Evolutionary conservation across 129 eudicot species (phyloP).

Genomic region (Tagetes erecta): DNA sequence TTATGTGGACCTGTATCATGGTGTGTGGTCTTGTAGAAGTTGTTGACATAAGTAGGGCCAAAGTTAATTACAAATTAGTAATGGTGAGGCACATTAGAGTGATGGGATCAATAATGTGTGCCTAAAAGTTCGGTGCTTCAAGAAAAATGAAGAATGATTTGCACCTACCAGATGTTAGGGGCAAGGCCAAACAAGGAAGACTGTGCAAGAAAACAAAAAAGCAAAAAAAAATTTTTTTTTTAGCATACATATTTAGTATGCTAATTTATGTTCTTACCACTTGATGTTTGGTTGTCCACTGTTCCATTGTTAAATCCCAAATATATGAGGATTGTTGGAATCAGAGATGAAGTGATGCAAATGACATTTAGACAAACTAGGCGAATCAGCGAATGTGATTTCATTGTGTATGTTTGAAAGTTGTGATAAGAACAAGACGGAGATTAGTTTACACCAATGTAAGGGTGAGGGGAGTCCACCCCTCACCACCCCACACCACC

Average conservation of each 20-base stretch:
- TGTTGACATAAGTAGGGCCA: conserved; percentile 19
- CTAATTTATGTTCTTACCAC: conserved; percentile 17
- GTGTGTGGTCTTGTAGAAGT: conserved; percentile 13
- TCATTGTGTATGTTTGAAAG: too few relatives aligned
- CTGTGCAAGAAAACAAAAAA: conserved; percentile 23
- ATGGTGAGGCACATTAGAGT: conserved; percentile 28
- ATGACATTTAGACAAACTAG: too few relatives aligned
- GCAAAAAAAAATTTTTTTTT: not conserved
- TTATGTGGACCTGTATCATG: conserved; percentile 8
- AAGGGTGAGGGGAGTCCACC: too few relatives aligned
- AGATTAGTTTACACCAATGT: too few relatives aligned
- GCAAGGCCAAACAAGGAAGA: conserved; percentile 30
- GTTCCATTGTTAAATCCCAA: conserved; percentile 12
- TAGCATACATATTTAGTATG: conserved; percentile 10
- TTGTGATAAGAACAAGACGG: too few relatives aligned
- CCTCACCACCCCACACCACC: too few relatives aligned
- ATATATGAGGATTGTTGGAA: not conserved
- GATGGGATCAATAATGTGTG: conserved; percentile 33
- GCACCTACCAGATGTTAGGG: conserved; percentile 43
- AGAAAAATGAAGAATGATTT: conserved; percentile 34
- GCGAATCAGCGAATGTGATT: too few relatives aligned
- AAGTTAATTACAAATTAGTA: conserved; percentile 10
- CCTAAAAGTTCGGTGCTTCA: conserved; percentile 41
- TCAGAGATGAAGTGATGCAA: too few relatives aligned
- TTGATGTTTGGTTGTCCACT: conserved; percentile 8